These are phyloP conservation scores for Thermoascus crustaceus DNA, from an alignment of 2,329 filamentous ascomycete genomes.

Conservation along the genomic window DNA sequence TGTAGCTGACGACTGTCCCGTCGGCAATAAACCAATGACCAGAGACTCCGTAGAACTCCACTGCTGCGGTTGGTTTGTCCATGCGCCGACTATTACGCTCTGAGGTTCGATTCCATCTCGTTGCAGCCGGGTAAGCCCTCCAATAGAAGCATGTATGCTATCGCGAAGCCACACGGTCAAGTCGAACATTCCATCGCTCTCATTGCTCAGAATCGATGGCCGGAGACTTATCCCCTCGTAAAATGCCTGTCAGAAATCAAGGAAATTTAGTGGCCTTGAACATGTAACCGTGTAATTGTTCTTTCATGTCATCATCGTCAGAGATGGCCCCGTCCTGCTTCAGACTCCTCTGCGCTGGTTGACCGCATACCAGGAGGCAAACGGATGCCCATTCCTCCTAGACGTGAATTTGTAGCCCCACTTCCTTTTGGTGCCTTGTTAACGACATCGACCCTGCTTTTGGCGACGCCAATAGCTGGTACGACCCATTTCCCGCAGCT, in stretches of 20 bases:
- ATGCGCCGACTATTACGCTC: too few relatives aligned
- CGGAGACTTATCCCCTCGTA: background rate
- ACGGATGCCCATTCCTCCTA: conserved; percentile 28
- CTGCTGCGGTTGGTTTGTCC: too few relatives aligned
- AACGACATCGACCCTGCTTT: conserved; percentile 72
- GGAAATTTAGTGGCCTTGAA: background rate
- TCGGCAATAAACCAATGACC: too few relatives aligned
- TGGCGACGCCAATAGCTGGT: conserved; percentile 79
- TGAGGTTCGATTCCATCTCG: too few relatives aligned
- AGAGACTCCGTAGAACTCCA: too few relatives aligned
- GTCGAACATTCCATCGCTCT: too few relatives aligned
- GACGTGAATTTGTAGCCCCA: conserved; percentile 12
- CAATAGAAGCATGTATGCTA: too few relatives aligned
- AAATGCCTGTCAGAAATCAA: conserved; percentile 4
- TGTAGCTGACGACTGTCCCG: too few relatives aligned
- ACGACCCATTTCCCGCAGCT: conserved; percentile 86
- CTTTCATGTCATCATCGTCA: conserved; percentile 6
- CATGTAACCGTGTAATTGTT: background rate
- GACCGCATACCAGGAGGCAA: conserved; percentile 31
- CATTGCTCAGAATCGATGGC: too few relatives aligned
- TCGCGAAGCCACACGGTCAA: too few relatives aligned
- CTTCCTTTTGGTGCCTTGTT: conserved; percentile 13
- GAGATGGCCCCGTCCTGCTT: conserved; percentile 18
- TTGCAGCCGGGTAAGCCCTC: too few relatives aligned
- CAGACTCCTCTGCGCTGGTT: conserved; percentile 7